A percentile compares a stretch with the other conserved stretches of the same genome.
phyloP scores from a whole-genome alignment of 768 basidiomycete species.

The Termitomyces sp. region DNA sequence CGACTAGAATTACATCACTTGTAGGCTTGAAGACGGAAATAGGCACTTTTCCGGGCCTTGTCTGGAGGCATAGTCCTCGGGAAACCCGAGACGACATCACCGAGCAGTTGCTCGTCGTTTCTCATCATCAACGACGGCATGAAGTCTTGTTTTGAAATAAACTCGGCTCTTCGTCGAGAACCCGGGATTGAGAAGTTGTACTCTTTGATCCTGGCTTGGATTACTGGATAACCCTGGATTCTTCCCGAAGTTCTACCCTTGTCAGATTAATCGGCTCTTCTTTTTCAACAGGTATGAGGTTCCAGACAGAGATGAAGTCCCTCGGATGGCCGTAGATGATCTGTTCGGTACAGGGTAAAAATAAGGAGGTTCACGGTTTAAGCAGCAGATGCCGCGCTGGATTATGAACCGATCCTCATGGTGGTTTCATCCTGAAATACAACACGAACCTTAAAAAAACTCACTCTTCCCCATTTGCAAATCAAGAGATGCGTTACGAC shows the following conservation, averaged over 20 bases:
- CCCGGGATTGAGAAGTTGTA: slow-evolving; percentile 4
- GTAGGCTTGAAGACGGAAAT: neutral
- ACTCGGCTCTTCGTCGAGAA: neutral
- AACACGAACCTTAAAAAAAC: neutral
- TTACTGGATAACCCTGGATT: slow-evolving; percentile 6
- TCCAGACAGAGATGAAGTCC: neutral
- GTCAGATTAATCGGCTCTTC: slow-evolving; percentile 2
- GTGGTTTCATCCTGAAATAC: neutral
- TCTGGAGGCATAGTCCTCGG: neutral
- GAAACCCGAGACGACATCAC: neutral
- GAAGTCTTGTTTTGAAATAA: neutral
- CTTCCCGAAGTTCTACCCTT: neutral
- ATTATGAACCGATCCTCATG: neutral
- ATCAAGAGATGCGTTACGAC: neutral
- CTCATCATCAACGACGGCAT: neutral
- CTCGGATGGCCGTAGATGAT: slow-evolving; percentile 6
- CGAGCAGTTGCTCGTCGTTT: neutral
- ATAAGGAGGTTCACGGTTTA: neutral
- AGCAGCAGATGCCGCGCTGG: neutral
- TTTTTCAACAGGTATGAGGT: slow-evolving; percentile 2
- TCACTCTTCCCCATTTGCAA: neutral
- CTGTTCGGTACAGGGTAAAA: neutral
- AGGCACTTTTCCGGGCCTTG: neutral
- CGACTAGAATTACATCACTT: neutral
- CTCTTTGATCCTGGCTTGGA: slow-evolving; percentile 6